Evolutionary conservation across 148 eudicot species (phyloP).

Genomic region (Diospyros lotus): DNA sequence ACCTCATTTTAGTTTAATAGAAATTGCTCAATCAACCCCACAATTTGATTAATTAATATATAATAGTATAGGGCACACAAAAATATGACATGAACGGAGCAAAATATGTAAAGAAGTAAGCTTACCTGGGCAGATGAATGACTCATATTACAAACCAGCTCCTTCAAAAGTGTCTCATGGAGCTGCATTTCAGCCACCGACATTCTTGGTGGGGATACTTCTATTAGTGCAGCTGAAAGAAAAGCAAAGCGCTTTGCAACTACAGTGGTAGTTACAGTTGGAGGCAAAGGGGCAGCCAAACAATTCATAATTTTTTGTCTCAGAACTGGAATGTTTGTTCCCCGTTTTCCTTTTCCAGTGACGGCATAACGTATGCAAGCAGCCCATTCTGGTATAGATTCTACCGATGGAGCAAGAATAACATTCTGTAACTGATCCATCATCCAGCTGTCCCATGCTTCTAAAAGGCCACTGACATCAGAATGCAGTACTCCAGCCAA

Average conservation of each 20-base stretch:
- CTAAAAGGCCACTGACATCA: conserved; percentile 75
- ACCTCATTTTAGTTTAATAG: background rate
- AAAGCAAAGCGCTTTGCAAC: conserved; percentile 88
- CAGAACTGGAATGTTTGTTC: conserved; percentile 70
- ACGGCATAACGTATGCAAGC: conserved; percentile 94
- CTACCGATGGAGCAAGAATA: conserved; percentile 84
- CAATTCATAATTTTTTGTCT: conserved; percentile 73
- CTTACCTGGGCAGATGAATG: conserved; percentile 95
- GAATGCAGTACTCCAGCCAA: conserved; percentile 90
- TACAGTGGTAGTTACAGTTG: conserved; percentile 66
- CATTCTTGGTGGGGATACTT: conserved; percentile 85
- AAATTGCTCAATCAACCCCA: conserved; percentile 1
- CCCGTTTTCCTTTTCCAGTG: conserved; percentile 92
- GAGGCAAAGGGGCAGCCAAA: conserved; percentile 68
- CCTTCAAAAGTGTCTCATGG: conserved; percentile 68
- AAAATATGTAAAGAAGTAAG: background rate
- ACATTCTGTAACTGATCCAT: conserved; percentile 62
- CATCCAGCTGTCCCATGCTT: conserved; percentile 96
- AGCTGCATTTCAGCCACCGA: conserved; percentile 57
- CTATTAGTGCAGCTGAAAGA: conserved; percentile 79
- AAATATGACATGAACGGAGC: background rate
- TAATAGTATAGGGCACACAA: background rate
- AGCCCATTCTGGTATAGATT: conserved; percentile 96
- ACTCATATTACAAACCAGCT: conserved; percentile 75
- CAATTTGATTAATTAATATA: conserved; percentile 3